phyloP scores from a whole-genome alignment of 352 stramenopile genomes.

The Albugo laibachii region DNA sequence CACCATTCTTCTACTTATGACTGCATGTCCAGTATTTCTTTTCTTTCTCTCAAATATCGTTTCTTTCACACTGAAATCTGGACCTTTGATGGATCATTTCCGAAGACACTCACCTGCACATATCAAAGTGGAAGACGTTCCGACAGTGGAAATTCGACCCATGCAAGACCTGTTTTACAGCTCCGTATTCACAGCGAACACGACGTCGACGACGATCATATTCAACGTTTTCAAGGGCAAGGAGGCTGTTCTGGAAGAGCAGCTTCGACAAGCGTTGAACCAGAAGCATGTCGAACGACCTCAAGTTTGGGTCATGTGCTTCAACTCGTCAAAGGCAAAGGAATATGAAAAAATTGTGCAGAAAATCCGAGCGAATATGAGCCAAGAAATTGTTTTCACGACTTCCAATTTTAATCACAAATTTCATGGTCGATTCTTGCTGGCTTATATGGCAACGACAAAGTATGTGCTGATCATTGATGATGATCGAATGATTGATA shows the following conservation, averaged over 20 bases:
- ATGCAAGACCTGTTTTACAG: conserved; percentile 32
- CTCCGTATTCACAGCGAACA: conserved; percentile 9
- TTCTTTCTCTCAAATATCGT: too few species aligned
- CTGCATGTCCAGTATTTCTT: too few species aligned
- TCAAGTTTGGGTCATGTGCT: conserved; percentile 45
- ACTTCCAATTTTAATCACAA: conserved; percentile 29
- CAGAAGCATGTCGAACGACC: conserved; percentile 19
- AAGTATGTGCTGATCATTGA: conserved; percentile 31
- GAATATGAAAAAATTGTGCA: conserved; percentile 21
- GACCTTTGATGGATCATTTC: too few species aligned
- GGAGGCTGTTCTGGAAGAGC: conserved; percentile 18
- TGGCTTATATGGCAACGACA: conserved; percentile 30
- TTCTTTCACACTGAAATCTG: too few species aligned
- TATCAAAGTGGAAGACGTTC: too few species aligned
- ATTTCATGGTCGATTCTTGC: conserved; percentile 26
- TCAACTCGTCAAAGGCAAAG: conserved; percentile 20
- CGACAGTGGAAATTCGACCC: neutral
- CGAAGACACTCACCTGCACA: too few species aligned
- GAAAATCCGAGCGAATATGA: conserved; percentile 9
- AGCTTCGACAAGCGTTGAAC: conserved; percentile 15
- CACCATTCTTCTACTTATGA: too few species aligned
- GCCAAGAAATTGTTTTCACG: conserved; percentile 15
- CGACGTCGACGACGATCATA: conserved; percentile 50
- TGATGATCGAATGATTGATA: conserved; percentile 24
- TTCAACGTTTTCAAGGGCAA: conserved; percentile 47